These are phyloP conservation scores for Sedum album DNA, from an alignment of 164 flowering plant genomes.

Conservation along the genomic window DNA sequence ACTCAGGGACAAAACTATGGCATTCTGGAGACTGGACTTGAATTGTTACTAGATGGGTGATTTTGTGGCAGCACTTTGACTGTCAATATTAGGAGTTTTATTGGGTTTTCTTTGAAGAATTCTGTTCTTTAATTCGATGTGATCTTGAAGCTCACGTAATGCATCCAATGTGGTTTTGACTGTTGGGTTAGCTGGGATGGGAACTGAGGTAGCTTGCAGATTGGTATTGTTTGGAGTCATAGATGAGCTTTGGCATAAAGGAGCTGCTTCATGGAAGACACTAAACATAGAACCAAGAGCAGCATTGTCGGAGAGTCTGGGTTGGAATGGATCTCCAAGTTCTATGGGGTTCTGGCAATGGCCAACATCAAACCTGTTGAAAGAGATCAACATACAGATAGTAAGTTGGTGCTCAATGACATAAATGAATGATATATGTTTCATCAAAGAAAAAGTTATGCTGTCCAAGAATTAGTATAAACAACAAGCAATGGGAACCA, in stretches of 20 bases:
- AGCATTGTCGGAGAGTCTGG: neutral
- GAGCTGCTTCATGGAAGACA: neutral
- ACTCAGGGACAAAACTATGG: neutral
- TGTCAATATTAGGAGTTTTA: neutral
- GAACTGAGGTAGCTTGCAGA: neutral
- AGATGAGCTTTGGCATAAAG: neutral
- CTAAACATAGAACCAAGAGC: slow-evolving; percentile 17
- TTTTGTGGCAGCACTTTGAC: neutral
- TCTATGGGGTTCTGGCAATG: neutral
- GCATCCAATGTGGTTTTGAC: neutral
- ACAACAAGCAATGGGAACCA: neutral
- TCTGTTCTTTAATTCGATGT: slow-evolving; percentile 1
- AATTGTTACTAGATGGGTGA: neutral
- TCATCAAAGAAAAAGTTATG: no score
- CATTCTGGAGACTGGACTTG: neutral
- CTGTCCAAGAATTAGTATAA: neutral
- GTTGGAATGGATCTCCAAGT: neutral
- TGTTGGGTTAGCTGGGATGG: neutral
- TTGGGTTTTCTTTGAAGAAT: neutral
- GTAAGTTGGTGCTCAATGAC: neutral
- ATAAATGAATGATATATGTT: neutral
- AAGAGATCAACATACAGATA: neutral
- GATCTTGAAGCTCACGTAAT: neutral
- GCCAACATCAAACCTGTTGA: neutral
- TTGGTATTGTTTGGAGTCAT: neutral